phyloP scores from a whole-genome alignment of 345 rosid species.

The Aurinia saxatilis region DNA sequence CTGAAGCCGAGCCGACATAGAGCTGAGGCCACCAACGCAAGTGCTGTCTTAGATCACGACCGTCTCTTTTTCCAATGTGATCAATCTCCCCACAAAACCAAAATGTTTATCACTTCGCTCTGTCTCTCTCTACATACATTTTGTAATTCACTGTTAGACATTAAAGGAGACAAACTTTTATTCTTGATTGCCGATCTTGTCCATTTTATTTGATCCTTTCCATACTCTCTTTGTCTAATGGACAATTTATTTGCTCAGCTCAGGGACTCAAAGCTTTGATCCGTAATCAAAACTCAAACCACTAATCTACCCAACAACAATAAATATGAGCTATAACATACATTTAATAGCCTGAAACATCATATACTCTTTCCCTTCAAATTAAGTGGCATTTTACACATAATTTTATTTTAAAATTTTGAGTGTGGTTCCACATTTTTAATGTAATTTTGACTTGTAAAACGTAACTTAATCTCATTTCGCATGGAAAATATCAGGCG shows the following conservation, averaged over 20 bases:
- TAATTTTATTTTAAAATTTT: too few relatives aligned
- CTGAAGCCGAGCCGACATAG: conserved; percentile 62
- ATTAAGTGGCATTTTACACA: too few relatives aligned
- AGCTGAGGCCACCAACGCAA: conserved; percentile 72
- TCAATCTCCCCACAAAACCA: conserved; percentile 24
- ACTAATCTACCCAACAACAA: neutral
- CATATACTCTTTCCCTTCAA: too few relatives aligned
- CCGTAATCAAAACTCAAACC: neutral
- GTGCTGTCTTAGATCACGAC: conserved; percentile 51
- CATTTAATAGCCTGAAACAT: too few relatives aligned
- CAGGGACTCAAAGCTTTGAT: neutral
- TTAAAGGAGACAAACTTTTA: conserved; percentile 42
- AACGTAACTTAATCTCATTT: too few relatives aligned
- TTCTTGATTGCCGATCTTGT: conserved; percentile 41
- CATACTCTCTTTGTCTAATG: conserved; percentile 14
- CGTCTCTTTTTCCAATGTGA: conserved; percentile 46
- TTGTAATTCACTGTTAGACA: conserved; percentile 7
- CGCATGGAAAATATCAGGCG: too few relatives aligned
- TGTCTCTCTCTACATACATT: conserved; percentile 12
- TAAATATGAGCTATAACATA: neutral
- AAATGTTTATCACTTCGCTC: conserved; percentile 12
- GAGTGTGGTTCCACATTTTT: too few relatives aligned
- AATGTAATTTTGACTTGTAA: too few relatives aligned
- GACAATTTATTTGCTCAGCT: conserved; percentile 5
- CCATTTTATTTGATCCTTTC: conserved; percentile 27